These are phyloP conservation scores for Fusarium transvaalense DNA, from an alignment of 2,329 filamentous ascomycete species.

Conservation along the genomic window DNA sequence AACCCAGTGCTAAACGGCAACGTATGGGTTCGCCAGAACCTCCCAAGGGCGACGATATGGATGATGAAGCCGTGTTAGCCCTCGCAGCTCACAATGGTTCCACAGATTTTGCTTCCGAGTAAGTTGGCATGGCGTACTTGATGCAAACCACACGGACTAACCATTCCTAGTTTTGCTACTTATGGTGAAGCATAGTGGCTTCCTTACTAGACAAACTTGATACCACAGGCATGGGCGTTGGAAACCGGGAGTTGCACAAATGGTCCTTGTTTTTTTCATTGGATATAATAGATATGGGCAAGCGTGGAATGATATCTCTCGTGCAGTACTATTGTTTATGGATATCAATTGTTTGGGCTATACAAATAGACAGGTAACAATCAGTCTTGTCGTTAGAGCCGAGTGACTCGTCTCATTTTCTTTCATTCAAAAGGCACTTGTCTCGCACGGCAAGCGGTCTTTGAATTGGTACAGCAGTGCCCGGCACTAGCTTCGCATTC, in stretches of 20 bases:
- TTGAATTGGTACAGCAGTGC: neutral
- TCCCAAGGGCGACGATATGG: slow-evolving; percentile 55
- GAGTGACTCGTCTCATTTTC: neutral
- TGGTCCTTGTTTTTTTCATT: slow-evolving; percentile 1
- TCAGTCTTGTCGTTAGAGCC: neutral
- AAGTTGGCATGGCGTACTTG: slow-evolving; percentile 40
- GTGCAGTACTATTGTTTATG: neutral
- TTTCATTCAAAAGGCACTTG: neutral
- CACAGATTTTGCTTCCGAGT: slow-evolving; percentile 60
- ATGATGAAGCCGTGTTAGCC: slow-evolving; percentile 64
- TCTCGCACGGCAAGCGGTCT: neutral
- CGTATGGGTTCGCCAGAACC: slow-evolving; percentile 51
- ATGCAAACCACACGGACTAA: slow-evolving; percentile 10
- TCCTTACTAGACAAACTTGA: slow-evolving; percentile 28
- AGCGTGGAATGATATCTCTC: slow-evolving; percentile 16
- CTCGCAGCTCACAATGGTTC: slow-evolving; percentile 59
- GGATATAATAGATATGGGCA: slow-evolving; percentile 5
- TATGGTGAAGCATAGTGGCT: slow-evolving; percentile 57
- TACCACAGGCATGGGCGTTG: slow-evolving; percentile 42
- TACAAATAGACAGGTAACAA: slow-evolving; percentile 3
- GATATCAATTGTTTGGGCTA: neutral
- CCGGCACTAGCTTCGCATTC: neutral
- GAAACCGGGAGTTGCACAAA: slow-evolving; percentile 30
- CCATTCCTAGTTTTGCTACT: slow-evolving; percentile 51
- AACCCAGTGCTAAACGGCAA: slow-evolving; percentile 57